phyloP scores from a whole-genome alignment of 2,329 filamentous ascomycete genomes.

The Colletotrichum australisinense region DNA sequence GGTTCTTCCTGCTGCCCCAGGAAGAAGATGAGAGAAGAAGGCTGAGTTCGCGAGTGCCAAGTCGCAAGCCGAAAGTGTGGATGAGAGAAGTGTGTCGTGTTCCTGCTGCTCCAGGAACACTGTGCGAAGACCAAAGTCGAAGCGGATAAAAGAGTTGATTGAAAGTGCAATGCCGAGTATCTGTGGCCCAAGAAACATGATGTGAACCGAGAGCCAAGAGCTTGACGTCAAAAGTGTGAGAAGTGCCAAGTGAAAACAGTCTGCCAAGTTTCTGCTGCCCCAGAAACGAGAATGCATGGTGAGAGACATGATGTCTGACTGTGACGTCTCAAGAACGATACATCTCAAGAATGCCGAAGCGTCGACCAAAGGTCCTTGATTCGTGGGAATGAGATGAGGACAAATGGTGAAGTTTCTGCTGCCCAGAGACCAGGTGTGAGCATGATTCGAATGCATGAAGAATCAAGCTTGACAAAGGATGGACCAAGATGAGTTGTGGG shows the following conservation, averaged over 20 bases:
- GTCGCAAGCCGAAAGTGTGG: neutral
- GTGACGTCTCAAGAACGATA: neutral
- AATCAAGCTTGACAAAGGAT: neutral
- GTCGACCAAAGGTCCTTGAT: neutral
- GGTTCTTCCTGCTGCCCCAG: too few relatives aligned
- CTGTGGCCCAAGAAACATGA: neutral
- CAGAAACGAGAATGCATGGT: neutral
- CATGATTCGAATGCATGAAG: neutral
- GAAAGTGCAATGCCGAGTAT: neutral
- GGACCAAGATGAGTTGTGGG: neutral
- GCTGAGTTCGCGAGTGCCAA: neutral
- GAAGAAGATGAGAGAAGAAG: neutral
- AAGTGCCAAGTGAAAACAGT: neutral
- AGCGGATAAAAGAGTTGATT: neutral
- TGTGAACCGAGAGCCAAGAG: neutral
- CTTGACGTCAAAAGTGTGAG: neutral
- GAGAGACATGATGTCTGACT: neutral
- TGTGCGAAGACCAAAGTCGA: neutral
- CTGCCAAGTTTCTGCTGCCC: neutral
- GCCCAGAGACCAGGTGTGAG: neutral
- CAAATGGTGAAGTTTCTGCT: neutral
- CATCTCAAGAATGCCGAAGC: neutral
- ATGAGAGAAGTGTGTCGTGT: neutral
- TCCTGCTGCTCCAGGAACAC: neutral
- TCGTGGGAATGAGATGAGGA: neutral